Percentiles rank a stretch among this genome's conserved stretches.
These are phyloP conservation scores for Purpureocillium lavendulum DNA, from an alignment of 2,329 filamentous ascomycete species.

Conservation along the genomic window DNA sequence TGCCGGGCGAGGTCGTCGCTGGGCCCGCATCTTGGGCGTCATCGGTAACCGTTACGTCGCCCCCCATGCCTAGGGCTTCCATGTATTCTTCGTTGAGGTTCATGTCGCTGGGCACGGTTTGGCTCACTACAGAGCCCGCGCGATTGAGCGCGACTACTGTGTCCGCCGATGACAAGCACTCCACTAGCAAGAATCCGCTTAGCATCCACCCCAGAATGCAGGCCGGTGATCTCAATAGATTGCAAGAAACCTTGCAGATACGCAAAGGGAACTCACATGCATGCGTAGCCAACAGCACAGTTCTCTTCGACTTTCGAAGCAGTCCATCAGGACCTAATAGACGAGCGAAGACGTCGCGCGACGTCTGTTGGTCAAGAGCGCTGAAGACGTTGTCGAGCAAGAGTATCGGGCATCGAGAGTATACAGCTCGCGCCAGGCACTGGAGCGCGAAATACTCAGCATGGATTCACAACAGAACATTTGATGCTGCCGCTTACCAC, in stretches of 20 bases:
- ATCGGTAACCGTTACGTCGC: too few relatives aligned
- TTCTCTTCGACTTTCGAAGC: slow-evolving; percentile 1
- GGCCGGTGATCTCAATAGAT: too few relatives aligned
- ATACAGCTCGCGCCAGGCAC: slow-evolving; percentile 5
- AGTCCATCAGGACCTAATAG: slow-evolving; percentile 4
- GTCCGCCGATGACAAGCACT: background rate
- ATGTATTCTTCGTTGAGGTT: too few relatives aligned
- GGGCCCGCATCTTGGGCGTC: too few relatives aligned
- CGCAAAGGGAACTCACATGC: background rate
- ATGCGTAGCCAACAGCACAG: slow-evolving; percentile 6
- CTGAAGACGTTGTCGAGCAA: slow-evolving; percentile 6
- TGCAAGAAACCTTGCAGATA: background rate
- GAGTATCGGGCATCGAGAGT: slow-evolving; percentile 1
- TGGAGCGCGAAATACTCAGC: background rate
- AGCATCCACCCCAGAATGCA: background rate
- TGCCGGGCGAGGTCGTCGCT: too few relatives aligned
- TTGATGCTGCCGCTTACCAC: slow-evolving; percentile 15
- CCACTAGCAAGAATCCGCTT: background rate
- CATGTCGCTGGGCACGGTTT: too few relatives aligned
- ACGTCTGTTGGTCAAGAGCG: slow-evolving; percentile 3
- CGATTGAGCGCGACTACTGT: too few relatives aligned
- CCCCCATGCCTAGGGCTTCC: too few relatives aligned
- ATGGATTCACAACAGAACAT: background rate
- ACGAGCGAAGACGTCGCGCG: slow-evolving; percentile 1
- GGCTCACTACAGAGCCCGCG: too few relatives aligned